Evolutionary conservation across 306 rosid genomes (phyloP).

Genomic region (Vachellia pachyceras): DNA sequence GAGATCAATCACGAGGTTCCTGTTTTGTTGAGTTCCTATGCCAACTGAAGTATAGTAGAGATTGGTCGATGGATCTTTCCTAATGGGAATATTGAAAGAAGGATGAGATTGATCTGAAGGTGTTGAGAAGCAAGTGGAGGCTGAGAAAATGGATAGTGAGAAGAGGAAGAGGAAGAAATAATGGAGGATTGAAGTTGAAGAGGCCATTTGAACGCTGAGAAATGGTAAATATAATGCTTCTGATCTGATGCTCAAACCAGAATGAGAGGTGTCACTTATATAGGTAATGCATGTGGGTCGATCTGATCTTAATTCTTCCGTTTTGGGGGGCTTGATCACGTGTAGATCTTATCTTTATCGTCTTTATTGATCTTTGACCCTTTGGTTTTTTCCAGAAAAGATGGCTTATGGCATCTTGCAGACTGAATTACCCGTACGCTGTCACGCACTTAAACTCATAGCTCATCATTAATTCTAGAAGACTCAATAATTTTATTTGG

Average conservation of each 20-base stretch:
- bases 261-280: background rate
- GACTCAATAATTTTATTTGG: no score
- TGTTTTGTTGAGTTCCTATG: constrained; percentile 44
- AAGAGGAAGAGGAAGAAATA: constrained; percentile 21
- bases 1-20: constrained; percentile 48
- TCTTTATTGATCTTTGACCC: background rate
- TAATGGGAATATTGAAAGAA: constrained; percentile 35
- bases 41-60: constrained; percentile 44
- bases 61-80: constrained; percentile 49
- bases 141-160: background rate
- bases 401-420: constrained; percentile 22
- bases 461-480: no score
- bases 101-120: constrained; percentile 22
- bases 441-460: no score
- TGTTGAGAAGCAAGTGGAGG: background rate
- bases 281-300: no score
- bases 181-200: background rate
- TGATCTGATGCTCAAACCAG: background rate
- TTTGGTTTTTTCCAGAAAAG: background rate
- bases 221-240: background rate
- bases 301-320: background rate
- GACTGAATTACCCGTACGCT: no score
- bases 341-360: background rate
- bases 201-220: constrained; percentile 6
- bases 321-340: background rate